phyloP scores from a whole-genome alignment of 257 asterid genomes.

The Galeopsis tetrahit region DNA sequence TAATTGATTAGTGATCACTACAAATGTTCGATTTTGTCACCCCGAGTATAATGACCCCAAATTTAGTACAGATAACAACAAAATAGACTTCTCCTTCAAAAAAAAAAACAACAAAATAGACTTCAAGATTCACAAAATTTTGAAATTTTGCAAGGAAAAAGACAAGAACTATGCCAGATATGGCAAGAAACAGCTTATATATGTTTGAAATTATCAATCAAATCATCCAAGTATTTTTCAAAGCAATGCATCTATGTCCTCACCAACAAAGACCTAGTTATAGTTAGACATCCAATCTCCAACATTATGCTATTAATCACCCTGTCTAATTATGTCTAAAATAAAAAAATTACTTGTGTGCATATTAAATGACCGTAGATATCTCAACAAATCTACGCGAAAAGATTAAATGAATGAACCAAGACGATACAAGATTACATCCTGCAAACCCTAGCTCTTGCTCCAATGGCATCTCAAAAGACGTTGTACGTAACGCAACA shows the following conservation, averaged over 20 bases:
- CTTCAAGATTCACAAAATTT: neutral
- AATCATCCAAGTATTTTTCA: neutral
- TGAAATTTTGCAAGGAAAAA: neutral
- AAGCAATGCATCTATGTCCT: constrained; percentile 16
- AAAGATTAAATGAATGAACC: neutral
- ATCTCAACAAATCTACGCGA: neutral
- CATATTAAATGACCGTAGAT: too few relatives aligned
- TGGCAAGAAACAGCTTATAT: neutral
- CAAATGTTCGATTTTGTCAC: neutral
- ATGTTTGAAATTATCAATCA: neutral
- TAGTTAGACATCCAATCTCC: neutral
- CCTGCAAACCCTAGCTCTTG: constrained; percentile 21
- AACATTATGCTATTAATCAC: neutral
- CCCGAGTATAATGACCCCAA: neutral
- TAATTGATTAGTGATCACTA: neutral
- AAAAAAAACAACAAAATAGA: neutral
- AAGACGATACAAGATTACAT: constrained; percentile 34
- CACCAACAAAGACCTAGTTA: neutral
- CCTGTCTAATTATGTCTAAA: too few relatives aligned
- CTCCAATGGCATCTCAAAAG: constrained; percentile 5
- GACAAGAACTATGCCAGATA: constrained; percentile 7
- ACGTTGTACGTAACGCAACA: constrained; percentile 26
- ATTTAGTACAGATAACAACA: neutral
- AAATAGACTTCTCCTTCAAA: neutral
- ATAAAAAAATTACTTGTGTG: too few relatives aligned